Evolutionary conservation across 1,284 basidiomycete genomes (phyloP).

Genomic region (Mycena sp.): DNA sequence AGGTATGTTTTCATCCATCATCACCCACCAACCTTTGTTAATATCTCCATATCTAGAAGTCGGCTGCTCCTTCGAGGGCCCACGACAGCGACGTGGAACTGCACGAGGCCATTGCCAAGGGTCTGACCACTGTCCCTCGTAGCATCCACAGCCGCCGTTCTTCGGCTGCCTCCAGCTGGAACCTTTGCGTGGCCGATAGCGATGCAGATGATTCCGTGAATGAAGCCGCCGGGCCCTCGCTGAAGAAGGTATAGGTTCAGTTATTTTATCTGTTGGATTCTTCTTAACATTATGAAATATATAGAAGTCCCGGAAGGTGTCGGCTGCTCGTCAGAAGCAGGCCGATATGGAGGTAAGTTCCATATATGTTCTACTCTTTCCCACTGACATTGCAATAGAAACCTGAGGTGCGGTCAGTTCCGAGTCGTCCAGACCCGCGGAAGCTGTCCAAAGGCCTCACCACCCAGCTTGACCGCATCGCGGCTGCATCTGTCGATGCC

Average conservation of each 20-base stretch:
- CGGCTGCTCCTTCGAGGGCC: too few relatives aligned
- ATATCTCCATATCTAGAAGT: too few relatives aligned
- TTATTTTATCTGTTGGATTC: neutral
- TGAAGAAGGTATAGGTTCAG: neutral
- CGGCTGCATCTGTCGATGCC: neutral
- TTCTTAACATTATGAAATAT: neutral
- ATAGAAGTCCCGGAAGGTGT: neutral
- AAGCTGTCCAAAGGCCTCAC: conserved; percentile 1
- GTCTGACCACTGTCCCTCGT: too few relatives aligned
- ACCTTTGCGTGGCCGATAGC: too few relatives aligned
- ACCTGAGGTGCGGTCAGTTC: conserved; percentile 4
- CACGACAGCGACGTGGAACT: too few relatives aligned
- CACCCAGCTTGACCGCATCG: conserved; percentile 9
- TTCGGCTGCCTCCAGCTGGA: too few relatives aligned
- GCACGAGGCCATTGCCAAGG: too few relatives aligned
- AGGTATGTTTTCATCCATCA: too few relatives aligned
- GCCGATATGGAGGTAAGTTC: neutral
- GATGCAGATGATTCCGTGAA: neutral
- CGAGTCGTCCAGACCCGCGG: neutral
- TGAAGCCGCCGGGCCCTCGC: neutral
- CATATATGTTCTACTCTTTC: neutral
- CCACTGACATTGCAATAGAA: neutral
- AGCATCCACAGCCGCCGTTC: too few relatives aligned
- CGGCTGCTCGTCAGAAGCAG: neutral
- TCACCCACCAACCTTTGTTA: too few relatives aligned